Evolutionary conservation across 192 early-diverging fungal species (phyloP), one percentile per base, ranked within the genome.

Genomic region (Physocladia obscura): DNA sequence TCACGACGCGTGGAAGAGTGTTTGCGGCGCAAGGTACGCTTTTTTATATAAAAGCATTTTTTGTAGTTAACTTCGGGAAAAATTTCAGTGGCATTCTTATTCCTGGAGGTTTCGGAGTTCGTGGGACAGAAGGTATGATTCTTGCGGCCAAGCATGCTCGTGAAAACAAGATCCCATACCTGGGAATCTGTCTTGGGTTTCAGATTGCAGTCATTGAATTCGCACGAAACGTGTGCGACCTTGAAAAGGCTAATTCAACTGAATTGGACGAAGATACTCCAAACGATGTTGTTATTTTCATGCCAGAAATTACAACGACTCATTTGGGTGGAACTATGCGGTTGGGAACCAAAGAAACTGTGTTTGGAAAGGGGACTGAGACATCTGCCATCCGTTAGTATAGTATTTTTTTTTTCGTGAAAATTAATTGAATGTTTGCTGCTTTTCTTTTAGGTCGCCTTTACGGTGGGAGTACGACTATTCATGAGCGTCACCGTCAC

Each of bases 301-400:
- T 99, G 97, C 97, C 97, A 57, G 97, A 99, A 79, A 94, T 97
- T 77, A 88, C 87, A 62, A 89, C 87, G 65, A 91, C 92, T 30
- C 89, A 92, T 51, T 80, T 98, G 79, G 97, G 97, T 52, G 97
- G 94, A 34, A 99, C 95, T 32, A 99, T 99, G 97, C 89, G 97
- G 52, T 77, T 99, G 4, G 97, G 97, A 11, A 77, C 83, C 49
- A 89, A 93, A 36, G 79, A 88, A 11, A 97, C 97, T 30, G 76
- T 88, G 50, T 88, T 88, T 59, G 72, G 65, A n/a, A 60, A 71
- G 13, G 40, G 56, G 49, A 87, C 82, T 51, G 84, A 88, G 69
- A 69, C 77, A 48, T 91, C 89, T 15, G 85, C 76, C 32, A 85
- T 91, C 58, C 85, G 90, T 74, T 27, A 36, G 64, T 67, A 15